phyloP scores from a whole-genome alignment of 768 basidiomycete species.

The Hygrocybe coccinea region DNA sequence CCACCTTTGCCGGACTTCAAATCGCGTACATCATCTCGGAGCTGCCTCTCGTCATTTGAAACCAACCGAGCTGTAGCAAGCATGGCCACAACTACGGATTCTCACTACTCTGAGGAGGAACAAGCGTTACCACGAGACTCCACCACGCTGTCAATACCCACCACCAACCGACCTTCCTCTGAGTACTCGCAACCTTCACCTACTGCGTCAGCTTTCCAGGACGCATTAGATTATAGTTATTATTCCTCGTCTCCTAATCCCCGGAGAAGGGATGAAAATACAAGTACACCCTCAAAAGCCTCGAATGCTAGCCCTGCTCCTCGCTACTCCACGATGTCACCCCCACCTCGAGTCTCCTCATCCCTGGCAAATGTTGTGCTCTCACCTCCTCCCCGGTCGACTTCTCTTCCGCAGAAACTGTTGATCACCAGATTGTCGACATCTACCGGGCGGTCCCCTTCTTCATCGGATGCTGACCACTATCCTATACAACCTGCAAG shows the following conservation, averaged over 20 bases:
- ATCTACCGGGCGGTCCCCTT: neutral
- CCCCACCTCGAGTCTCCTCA: conserved; percentile 60
- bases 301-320: conserved; percentile 27
- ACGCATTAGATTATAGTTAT: conserved; percentile 40
- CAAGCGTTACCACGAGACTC: conserved; percentile 42
- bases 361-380: conserved; percentile 53
- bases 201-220: conserved; percentile 76
- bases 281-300: conserved; percentile 10
- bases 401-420: conserved; percentile 21
- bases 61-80: conserved; percentile 14
- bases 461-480: conserved; percentile 1
- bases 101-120: conserved; percentile 39
- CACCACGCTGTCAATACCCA: conserved; percentile 44
- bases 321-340: conserved; percentile 42
- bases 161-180: conserved; percentile 50
- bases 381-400: conserved; percentile 50
- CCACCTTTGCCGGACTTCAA: conserved; percentile 36
- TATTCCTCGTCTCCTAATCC: conserved; percentile 22
- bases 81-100: conserved; percentile 25
- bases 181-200: conserved; percentile 70
- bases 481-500: neutral
- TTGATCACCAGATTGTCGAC: neutral
- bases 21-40: conserved; percentile 8
- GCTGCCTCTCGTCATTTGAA: conserved; percentile 25
- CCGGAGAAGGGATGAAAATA: conserved; percentile 23